Percentiles rank a stretch among this genome's conserved stretches.
Evolutionary conservation across 345 rosid species (phyloP).

Genomic region (Sonneratia caseolaris): DNA sequence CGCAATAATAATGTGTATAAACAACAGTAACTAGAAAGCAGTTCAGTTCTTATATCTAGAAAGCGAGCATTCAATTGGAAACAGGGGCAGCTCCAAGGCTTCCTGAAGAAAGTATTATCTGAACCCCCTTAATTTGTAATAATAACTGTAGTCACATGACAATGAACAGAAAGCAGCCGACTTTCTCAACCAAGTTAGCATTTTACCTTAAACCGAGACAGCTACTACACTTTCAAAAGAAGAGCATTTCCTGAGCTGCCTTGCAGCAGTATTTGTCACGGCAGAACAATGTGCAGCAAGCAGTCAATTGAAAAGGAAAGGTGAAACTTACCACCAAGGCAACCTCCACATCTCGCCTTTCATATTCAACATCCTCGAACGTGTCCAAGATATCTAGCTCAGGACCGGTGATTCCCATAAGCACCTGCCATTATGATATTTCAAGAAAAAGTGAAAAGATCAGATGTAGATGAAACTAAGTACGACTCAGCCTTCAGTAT

Average conservation of each 20-base stretch:
- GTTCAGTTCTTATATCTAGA: too few relatives aligned
- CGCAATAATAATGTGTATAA: too few relatives aligned
- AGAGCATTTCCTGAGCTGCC: not conserved
- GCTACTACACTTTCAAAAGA: not conserved
- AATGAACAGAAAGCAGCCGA: not conserved
- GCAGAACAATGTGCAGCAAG: not conserved
- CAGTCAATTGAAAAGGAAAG: not conserved
- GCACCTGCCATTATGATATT: slow-evolving; percentile 31
- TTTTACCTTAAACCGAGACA: not conserved
- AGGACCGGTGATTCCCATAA: slow-evolving; percentile 52
- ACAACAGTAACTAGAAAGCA: too few relatives aligned
- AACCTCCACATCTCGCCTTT: slow-evolving; percentile 47
- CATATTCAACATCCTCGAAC: slow-evolving; percentile 77
- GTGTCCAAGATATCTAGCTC: slow-evolving; percentile 53
- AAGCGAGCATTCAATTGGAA: too few relatives aligned
- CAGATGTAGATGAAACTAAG: not conserved
- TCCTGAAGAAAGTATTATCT: not conserved
- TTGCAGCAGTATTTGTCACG: not conserved
- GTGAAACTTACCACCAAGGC: slow-evolving; percentile 30
- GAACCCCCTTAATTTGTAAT: not conserved
- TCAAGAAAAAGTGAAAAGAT: not conserved
- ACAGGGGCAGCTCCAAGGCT: too few relatives aligned
- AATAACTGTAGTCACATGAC: not conserved
- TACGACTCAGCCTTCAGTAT: not conserved
- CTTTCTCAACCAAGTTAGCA: not conserved